These are phyloP conservation scores for Chenopodium album DNA, from an alignment of 148 eudicot genomes.

Conservation along the genomic window DNA sequence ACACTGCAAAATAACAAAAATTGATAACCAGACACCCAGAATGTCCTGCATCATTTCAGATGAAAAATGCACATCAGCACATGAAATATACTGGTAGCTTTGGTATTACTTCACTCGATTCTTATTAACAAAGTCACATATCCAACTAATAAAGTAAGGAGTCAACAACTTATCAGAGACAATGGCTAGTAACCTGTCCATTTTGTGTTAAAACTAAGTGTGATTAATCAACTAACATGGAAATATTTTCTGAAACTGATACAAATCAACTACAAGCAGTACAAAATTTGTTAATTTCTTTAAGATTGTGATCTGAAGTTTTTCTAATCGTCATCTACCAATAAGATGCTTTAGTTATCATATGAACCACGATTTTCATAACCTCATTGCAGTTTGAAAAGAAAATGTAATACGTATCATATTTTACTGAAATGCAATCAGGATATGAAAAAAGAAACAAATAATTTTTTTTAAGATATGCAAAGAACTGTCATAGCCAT, in stretches of 20 bases:
- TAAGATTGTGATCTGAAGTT: background rate
- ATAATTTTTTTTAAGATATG: background rate
- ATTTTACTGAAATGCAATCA: background rate
- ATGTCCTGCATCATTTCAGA: background rate
- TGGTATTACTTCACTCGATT: background rate
- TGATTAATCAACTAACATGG: conserved; percentile 3
- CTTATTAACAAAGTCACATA: background rate
- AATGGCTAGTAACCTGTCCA: background rate
- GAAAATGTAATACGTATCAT: background rate
- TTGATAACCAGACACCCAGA: background rate
- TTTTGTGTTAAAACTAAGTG: background rate
- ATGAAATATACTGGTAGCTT: background rate
- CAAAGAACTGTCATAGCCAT: background rate
- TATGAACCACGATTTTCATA: too few relatives aligned
- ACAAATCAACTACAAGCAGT: background rate
- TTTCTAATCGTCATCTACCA: background rate
- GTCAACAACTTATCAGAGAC: background rate
- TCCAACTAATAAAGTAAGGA: background rate
- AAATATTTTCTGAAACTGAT: background rate
- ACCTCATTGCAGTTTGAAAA: background rate
- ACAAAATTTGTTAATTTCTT: background rate
- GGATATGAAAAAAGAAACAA: too few relatives aligned
- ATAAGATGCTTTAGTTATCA: too few relatives aligned
- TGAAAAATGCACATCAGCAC: background rate
- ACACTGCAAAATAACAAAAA: background rate